A percentile compares a stretch with the other conserved stretches of the same genome.
Evolutionary conservation across 345 rosid species (phyloP).

Genomic region (Pistacia vera): DNA sequence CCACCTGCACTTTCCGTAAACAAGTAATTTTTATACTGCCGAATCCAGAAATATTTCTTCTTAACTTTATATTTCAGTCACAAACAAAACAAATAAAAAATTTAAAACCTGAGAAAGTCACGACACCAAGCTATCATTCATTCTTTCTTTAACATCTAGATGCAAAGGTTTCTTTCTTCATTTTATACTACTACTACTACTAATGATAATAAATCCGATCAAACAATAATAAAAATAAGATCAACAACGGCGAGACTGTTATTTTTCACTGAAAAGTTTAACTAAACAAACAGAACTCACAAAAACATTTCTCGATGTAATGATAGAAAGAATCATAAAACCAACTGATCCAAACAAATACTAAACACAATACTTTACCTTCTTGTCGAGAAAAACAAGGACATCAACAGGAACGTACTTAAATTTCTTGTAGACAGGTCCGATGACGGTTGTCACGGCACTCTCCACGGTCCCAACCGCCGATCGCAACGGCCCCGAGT

Average conservation of each 20-base stretch:
- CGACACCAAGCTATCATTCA: too few relatives aligned
- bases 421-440: constrained; percentile 66
- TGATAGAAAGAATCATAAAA: not conserved
- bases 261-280: not conserved
- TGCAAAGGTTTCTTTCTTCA: too few relatives aligned
- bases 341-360: not conserved
- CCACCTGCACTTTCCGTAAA: constrained; percentile 48
- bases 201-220: too few relatives aligned
- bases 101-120: too few relatives aligned
- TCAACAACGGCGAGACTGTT: too few relatives aligned
- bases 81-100: too few relatives aligned
- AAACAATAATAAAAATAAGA: too few relatives aligned
- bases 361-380: constrained; percentile 43
- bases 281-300: not conserved
- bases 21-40: not conserved
- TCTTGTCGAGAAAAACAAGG: constrained; percentile 68
- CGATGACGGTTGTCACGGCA: constrained; percentile 59
- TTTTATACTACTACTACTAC: too few relatives aligned
- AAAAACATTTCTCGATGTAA: too few relatives aligned
- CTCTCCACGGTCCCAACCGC: constrained; percentile 70
- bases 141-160: too few relatives aligned
- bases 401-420: constrained; percentile 67
- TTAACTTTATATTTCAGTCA: too few relatives aligned
- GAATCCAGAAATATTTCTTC: too few relatives aligned
- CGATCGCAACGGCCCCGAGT: constrained; percentile 78